Base-by-base conservation (phyloP, 345 rosid species). In the Kernera saxatilis region DNA sequence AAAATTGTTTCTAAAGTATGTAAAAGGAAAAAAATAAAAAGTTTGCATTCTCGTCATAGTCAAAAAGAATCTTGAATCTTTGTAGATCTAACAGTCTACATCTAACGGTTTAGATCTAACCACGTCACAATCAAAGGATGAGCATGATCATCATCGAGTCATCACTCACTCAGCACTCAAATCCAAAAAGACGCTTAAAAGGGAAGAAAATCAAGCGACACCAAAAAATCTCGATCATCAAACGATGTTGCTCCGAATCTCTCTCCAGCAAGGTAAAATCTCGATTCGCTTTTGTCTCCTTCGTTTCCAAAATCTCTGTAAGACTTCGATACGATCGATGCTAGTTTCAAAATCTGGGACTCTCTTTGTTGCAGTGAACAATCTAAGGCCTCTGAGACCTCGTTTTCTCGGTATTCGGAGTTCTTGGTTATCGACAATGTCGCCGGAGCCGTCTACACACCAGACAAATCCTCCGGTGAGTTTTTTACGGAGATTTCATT, bases 351-450 rank as follows among this genome's bases (percentile, higher is more conserved):
- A n/a, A n/a, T n/a, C n/a, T n/a, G n/a, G n/a, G n/a, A n/a, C n/a
- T n/a, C n/a, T n/a, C n/a, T n/a, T n/a, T n/a, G n/a, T n/a, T 77
- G 58, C 83, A 91, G 97, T 71, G 83, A 84, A 79, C 78, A 83
- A 75, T 75, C 62, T 84, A 23, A 72, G 61, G 73, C 77, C 76
- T 61, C 79, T 82, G 67, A 84, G 88, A 66, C 83, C 89, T 57
- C 83, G 55, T 70, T 52, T 84, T 59, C 72, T 82, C 18, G 80
- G 77, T 45, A 58, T 68, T 36, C 55, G 83, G 0, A 73, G 37
- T 63, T 73, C 65, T 59, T 78, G 52, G 41, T 80, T 75, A 76
- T 82, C 99, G 35, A 84, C 94, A 5, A 51, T 35, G 41, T 88
- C 85, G 1, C 55, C 86, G 45, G 85, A 82, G 72, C 79, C 76